These are phyloP conservation scores for Selaginella moellendorffii DNA, from an alignment of 75 land plant genomes.

Conservation along the genomic window DNA sequence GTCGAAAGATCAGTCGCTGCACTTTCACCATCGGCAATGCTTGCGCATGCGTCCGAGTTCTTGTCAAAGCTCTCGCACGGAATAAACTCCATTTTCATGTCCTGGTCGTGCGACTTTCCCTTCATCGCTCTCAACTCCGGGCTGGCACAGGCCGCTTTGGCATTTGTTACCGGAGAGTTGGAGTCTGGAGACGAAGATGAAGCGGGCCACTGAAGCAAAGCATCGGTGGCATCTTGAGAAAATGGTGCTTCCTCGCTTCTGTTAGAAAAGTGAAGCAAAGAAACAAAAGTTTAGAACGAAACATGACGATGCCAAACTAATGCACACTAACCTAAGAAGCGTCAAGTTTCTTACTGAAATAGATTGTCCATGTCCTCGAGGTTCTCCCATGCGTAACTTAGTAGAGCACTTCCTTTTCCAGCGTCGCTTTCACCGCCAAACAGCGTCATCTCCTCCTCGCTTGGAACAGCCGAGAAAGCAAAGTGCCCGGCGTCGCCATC, in stretches of 20 bases:
- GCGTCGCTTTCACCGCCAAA: neutral
- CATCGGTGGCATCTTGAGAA: neutral
- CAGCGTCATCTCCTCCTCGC: neutral
- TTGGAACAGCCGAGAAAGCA: neutral
- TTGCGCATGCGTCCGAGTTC: neutral
- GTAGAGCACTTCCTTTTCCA: neutral
- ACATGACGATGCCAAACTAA: too few relatives aligned
- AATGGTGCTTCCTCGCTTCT: neutral
- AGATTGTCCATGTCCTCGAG: conserved; percentile 1
- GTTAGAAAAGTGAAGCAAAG: neutral
- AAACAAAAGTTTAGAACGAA: neutral
- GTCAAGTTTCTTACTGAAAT: neutral
- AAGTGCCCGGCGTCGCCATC: neutral
- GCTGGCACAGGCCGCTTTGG: too few relatives aligned
- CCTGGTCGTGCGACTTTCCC: conserved; percentile 4
- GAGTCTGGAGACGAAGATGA: neutral
- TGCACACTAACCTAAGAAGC: neutral
- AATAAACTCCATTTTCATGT: conserved; percentile 15
- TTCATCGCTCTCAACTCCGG: neutral
- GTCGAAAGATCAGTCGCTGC: neutral
- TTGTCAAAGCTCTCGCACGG: neutral
- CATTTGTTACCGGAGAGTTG: too few relatives aligned
- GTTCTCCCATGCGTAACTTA: neutral
- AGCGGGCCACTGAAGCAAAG: neutral
- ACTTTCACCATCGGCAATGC: neutral